A percentile compares a stretch with the other conserved stretches of the same genome.
Evolutionary conservation across 441 rosid genomes (phyloP).

Genomic region (Hura crepitans): DNA sequence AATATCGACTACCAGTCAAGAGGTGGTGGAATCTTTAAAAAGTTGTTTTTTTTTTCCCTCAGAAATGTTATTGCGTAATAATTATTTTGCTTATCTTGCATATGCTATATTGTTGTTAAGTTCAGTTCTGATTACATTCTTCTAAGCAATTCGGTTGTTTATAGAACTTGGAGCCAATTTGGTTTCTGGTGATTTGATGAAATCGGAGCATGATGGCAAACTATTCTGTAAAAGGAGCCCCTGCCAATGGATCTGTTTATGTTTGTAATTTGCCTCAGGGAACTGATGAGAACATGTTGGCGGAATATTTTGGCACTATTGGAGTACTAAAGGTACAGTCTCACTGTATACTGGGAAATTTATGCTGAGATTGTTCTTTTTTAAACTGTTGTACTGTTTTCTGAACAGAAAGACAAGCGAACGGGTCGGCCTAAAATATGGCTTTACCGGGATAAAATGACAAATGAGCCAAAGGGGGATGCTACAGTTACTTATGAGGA

Average conservation of each 20-base stretch:
- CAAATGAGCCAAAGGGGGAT: conserved; percentile 94
- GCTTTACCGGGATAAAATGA: conserved; percentile 78
- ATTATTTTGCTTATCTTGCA: not conserved
- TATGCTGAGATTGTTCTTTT: not conserved
- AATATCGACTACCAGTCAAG: not conserved
- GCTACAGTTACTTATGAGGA: conserved; percentile 96
- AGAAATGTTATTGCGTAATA: not conserved
- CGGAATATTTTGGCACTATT: conserved; percentile 88
- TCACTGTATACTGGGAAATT: conserved; percentile 21
- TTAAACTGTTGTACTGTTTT: not conserved
- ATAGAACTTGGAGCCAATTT: not conserved
- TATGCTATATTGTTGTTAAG: not conserved
- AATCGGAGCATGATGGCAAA: conserved; percentile 62
- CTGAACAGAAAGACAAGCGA: conserved; percentile 75
- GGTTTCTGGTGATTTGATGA: conserved; percentile 34
- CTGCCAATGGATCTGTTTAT: conserved; percentile 71
- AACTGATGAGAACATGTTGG: conserved; percentile 82
- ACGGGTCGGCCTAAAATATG: conserved; percentile 89
- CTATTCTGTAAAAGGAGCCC: conserved; percentile 51
- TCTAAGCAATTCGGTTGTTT: not conserved
- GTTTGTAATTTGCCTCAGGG: conserved; percentile 78
- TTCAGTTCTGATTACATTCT: not conserved
- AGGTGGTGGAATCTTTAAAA: not conserved
- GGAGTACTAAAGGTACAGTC: conserved; percentile 75
- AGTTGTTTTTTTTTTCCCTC: too few relatives aligned